A percentile compares a stretch with the other conserved stretches of the same genome.
These are phyloP conservation scores for Coniophora puteana DNA, from an alignment of 1,284 basidiomycete genomes.

Conservation along the genomic window DNA sequence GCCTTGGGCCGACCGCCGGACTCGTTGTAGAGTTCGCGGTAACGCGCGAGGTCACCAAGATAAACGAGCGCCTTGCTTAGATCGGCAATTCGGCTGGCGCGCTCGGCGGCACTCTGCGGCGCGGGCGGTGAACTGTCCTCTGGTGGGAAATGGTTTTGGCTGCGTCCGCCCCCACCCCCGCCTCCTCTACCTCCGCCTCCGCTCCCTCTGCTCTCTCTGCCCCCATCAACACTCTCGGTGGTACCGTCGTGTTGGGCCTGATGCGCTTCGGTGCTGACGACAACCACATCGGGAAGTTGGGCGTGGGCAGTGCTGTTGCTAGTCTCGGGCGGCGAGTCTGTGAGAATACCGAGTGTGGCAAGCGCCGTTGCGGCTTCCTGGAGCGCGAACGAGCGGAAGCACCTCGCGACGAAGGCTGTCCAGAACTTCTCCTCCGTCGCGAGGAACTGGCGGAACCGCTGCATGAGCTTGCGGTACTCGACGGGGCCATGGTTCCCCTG, in stretches of 20 bases:
- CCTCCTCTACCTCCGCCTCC: conserved; percentile 33
- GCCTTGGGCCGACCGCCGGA: conserved; percentile 59
- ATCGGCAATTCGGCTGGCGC: conserved; percentile 61
- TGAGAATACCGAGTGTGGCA: conserved; percentile 47
- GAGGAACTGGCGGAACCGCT: conserved; percentile 84
- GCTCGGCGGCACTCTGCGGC: conserved; percentile 48
- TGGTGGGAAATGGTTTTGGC: conserved; percentile 55
- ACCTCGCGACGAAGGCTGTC: conserved; percentile 68
- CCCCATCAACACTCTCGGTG: conserved; percentile 6
- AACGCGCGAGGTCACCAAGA: conserved; percentile 91
- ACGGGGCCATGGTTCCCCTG: conserved; percentile 53
- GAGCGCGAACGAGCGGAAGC: conserved; percentile 67
- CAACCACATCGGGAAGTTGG: conserved; percentile 28
- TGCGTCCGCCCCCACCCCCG: conserved; percentile 28
- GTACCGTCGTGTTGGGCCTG: conserved; percentile 2
- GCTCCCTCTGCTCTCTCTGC: conserved; percentile 32
- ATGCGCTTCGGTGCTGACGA: conserved; percentile 25
- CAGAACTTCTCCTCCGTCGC: conserved; percentile 88
- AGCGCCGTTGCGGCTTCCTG: conserved; percentile 56
- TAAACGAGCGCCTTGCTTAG: conserved; percentile 89
- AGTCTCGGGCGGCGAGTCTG: conserved; percentile 14
- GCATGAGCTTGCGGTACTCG: conserved; percentile 82
- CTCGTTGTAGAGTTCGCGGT: conserved; percentile 88
- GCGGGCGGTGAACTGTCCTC: conserved; percentile 37
- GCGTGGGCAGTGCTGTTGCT: conserved; percentile 29